Evolutionary conservation across 2,329 filamentous ascomycete species (phyloP).

Genomic region (Metarhizium anisopliae): DNA sequence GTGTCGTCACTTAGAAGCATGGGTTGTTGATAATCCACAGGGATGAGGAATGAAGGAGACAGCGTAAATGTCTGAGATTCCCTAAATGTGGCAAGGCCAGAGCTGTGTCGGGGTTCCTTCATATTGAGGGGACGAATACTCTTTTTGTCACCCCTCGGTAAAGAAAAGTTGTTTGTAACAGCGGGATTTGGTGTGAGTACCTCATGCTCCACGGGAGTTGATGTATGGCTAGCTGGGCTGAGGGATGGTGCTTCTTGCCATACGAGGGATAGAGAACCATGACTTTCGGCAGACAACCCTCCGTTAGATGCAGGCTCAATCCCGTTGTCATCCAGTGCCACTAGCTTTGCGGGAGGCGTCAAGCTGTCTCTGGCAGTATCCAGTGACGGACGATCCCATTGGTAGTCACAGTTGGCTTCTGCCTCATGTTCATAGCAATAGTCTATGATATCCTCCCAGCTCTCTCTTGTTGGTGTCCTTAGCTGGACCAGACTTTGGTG

Average conservation of each 20-base stretch:
- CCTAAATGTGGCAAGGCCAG: conserved; percentile 45
- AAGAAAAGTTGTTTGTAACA: conserved; percentile 42
- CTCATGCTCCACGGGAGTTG: conserved; percentile 31
- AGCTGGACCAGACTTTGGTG: conserved; percentile 17
- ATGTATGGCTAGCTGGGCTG: conserved; percentile 40
- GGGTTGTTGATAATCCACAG: conserved; percentile 47
- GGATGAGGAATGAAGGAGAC: conserved; percentile 55
- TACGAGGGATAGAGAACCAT: conserved; percentile 17
- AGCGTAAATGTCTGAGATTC: conserved; percentile 51
- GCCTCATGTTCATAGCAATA: conserved; percentile 63
- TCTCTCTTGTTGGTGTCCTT: conserved; percentile 26
- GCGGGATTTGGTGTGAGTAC: conserved; percentile 31
- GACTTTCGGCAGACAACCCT: conserved; percentile 7
- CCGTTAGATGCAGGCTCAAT: conserved; percentile 10
- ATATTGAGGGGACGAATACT: conserved; percentile 16
- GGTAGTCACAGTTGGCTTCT: conserved; percentile 57
- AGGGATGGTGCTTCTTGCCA: conserved; percentile 36
- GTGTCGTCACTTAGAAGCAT: conserved; percentile 30
- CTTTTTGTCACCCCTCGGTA: conserved; percentile 33
- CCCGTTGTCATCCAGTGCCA: conserved; percentile 16
- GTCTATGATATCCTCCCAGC: conserved; percentile 62
- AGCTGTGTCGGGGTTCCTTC: conserved; percentile 31
- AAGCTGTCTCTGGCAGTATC: conserved; percentile 25
- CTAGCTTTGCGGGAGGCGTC: conserved; percentile 14
- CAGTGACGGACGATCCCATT: conserved; percentile 51